Evolutionary conservation across 192 early-diverging fungal genomes (phyloP), one percentile per base, ranked within the genome.

Genomic region (Backusella morwellensis): DNA sequence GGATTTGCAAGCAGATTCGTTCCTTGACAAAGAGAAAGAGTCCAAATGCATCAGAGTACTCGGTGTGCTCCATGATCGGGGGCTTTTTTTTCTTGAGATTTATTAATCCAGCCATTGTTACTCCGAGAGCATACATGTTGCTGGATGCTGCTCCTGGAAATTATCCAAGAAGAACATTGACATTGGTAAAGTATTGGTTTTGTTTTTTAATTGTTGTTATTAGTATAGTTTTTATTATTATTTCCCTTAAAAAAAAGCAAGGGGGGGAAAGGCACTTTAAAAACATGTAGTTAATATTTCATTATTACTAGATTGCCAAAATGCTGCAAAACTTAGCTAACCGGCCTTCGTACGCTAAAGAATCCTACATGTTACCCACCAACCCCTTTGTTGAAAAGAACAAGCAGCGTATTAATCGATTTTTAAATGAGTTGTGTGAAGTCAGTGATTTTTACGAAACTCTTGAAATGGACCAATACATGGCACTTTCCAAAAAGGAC

Each of bases 1-100:
- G 97, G 97, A 96, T 99, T 67, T 99, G 97, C 83, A 99, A 99
- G 77, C 97, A 99, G 84, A 98, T 99, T 86, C 87, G 93, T 26
- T 94, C 91, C 7, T 83, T 99, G 77, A 96, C 96, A 6, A 96
- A 95, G 90, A 82, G 96, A 72, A 95, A 96, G 81, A 98, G 93
- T 86, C 96, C 97, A 0, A 91, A 98, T 67, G 93, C 94, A 15
- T 90, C 94, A 9, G 95, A 97, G 71, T 89, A 90, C 68, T 92
- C 93, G 12, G 93, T 97, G 35, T 95, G 96, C 80, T 97, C 97
- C 66, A 85, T 98, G 36, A 97, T 99, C 83, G 97, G 97, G 41
- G 97, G 96, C 7, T 98, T 99, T 82, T 99, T 99, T 77, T 95
- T 99, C 75, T 84, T 99, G 77, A 92, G 97, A 40, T 99, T 96